These are phyloP conservation scores for Galerina sulciceps DNA, from an alignment of 768 basidiomycete genomes.

Conservation along the genomic window DNA sequence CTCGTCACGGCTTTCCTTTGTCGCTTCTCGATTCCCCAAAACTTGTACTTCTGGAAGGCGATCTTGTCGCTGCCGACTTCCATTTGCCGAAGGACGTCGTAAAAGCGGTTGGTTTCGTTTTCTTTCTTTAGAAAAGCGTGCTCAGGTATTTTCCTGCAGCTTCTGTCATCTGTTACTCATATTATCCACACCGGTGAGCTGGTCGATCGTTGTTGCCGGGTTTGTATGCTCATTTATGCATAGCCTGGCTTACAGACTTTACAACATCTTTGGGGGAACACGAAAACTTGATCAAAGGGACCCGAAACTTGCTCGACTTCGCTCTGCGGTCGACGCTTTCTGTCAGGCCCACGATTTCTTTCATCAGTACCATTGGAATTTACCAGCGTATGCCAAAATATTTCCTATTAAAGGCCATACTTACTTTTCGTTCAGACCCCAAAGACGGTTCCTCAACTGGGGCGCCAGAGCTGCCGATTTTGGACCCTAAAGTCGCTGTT, in stretches of 20 bases:
- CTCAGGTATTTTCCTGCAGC: no score
- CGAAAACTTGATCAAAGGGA: conserved; percentile 26
- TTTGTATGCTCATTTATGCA: background rate
- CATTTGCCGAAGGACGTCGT: conserved; percentile 21
- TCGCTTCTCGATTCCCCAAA: conserved; percentile 4
- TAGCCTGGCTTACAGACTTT: conserved; percentile 47
- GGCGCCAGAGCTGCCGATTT: conserved; percentile 21
- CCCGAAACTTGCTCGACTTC: conserved; percentile 37
- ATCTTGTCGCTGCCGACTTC: conserved; percentile 26
- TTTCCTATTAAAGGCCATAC: background rate
- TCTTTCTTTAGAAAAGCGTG: no score
- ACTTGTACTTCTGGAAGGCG: conserved; percentile 32
- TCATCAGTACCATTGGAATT: conserved; percentile 37
- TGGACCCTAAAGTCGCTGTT: conserved; percentile 25
- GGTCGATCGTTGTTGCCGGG: background rate
- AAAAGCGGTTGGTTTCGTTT: no score
- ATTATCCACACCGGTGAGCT: conserved; percentile 24
- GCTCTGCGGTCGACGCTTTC: conserved; percentile 24
- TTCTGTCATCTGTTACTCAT: conserved; percentile 26
- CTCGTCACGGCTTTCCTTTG: conserved; percentile 12
- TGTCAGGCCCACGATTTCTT: conserved; percentile 26
- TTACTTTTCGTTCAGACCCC: conserved; percentile 4
- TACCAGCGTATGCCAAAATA: conserved; percentile 20
- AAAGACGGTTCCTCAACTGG: conserved; percentile 3
- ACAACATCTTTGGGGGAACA: conserved; percentile 6